Evolutionary conservation across 2,329 filamentous ascomycete genomes (phyloP), one percentile per base, ranked within the genome.

Genomic region (Lasiodiplodia gonubiensis): DNA sequence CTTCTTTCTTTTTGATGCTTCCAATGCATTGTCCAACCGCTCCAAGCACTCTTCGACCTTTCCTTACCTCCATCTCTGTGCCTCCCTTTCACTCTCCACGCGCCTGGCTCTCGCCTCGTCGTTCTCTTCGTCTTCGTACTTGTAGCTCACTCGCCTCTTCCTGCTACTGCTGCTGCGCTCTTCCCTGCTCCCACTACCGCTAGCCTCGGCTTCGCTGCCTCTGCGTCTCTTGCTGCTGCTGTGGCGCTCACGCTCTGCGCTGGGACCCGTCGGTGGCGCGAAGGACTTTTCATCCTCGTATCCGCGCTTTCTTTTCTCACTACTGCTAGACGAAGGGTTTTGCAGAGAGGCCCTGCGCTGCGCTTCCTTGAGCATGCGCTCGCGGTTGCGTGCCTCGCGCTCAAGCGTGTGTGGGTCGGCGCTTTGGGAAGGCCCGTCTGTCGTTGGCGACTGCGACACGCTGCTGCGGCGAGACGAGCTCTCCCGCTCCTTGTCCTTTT

Each of bases 391-490:
- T 14, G 86, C 86, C 74, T 91, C 89, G 25, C 90, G 87, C 77
- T 92, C 90, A 0, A 89, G 81, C 1, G 90, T 89, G 76, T 92
- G 89, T n/a, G 87, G 84, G 70, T 91, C 88, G 5, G 67, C 74
- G 16, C 66, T 42, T 12, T 64, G 57, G 14, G 63, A 48, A 12
- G 67, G 73, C 14, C 70, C 55, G 1, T 71, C 30, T 2, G 66
- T n/a, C 25, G 57, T 23, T 12, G 66, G 35, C 11, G 35, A 11
- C 14, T 54, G 55, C 27, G 48, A 52, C 4, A 37, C 23, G 48
- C 57, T 63, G 55, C n/a, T 46, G 35, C 48, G 49, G 11, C 65
- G 46, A 23, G 55, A 55, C 37, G 55, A 54, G 48, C 49, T 64
- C 21, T 33, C 27, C 25, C 64, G 23, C 11, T 57, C 64, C 6